Conservation (phyloP, 495 filamentous ascomycete species). For the Tuber brumale region DNA sequence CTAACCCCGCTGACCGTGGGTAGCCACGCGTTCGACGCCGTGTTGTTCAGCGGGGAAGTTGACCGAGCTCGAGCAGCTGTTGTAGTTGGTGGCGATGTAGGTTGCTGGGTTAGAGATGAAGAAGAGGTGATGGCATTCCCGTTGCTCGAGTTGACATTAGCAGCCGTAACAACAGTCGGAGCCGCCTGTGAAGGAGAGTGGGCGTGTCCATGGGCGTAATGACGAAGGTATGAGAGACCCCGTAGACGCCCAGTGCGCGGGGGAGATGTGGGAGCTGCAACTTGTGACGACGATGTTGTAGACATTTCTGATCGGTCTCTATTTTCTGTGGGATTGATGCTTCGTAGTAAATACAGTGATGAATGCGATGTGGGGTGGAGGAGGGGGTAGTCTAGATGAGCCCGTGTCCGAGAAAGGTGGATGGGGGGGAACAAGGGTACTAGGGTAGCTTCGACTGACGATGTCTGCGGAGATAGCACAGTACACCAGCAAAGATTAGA, state of each 20-base stretch:
- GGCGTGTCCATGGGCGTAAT: slow-evolving; percentile 36
- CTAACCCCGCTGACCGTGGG: slow-evolving; percentile 45
- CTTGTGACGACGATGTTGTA: slow-evolving; percentile 17
- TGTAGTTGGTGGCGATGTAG: slow-evolving; percentile 41
- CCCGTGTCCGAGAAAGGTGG: background rate
- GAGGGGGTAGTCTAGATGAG: background rate
- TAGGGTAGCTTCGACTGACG: background rate
- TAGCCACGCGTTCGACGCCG: slow-evolving; percentile 44
- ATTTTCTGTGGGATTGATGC: slow-evolving; percentile 2
- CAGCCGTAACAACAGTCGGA: slow-evolving; percentile 34
- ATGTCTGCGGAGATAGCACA: background rate
- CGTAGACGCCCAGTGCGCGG: slow-evolving; percentile 34
- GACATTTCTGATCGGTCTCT: slow-evolving; percentile 19
- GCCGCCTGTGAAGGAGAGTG: slow-evolving; percentile 33
- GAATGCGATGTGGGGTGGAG: slow-evolving; percentile 6
- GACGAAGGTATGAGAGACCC: slow-evolving; percentile 38
- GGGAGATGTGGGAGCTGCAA: slow-evolving; percentile 22
- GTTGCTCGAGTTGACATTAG: slow-evolving; percentile 29
- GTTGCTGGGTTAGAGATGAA: slow-evolving; percentile 48
- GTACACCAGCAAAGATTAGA: slow-evolving; percentile 5
- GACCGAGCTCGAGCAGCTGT: slow-evolving; percentile 38
- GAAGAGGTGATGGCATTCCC: slow-evolving; percentile 44
- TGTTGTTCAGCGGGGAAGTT: slow-evolving; percentile 39
- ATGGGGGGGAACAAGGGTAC: background rate
- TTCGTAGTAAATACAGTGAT: background rate